phyloP scores from a whole-genome alignment of 176 grass and related monocot genomes.

The Aegilops speltoides region DNA sequence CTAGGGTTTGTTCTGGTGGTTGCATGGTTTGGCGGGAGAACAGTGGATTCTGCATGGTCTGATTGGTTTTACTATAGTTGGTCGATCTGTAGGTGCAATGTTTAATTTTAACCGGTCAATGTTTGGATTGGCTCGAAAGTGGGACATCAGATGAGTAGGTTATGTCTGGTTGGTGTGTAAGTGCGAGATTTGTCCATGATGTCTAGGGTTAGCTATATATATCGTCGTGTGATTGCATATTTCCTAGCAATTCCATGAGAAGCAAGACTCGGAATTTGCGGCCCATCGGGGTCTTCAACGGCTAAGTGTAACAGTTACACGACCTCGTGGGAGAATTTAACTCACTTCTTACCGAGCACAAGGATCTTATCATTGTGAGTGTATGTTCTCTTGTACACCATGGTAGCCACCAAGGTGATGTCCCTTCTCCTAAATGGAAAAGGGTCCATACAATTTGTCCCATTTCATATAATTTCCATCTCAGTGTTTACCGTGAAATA shows the following conservation, averaged over 20 bases:
- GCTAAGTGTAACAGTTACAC: neutral
- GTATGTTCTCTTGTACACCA: neutral
- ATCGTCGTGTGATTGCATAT: neutral
- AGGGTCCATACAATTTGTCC: neutral
- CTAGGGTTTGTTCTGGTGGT: no score
- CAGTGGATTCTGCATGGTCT: no score
- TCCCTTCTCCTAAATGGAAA: no score
- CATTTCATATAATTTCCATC: neutral
- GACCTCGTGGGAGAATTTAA: neutral
- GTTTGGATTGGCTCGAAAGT: no score
- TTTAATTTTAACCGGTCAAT: no score
- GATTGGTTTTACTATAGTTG: no score
- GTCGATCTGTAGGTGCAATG: no score
- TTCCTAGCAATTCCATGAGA: neutral
- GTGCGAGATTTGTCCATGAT: neutral
- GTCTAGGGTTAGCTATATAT: neutral
- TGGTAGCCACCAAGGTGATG: no score
- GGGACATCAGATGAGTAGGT: neutral
- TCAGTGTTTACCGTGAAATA: neutral
- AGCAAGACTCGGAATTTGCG: neutral
- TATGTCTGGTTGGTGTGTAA: neutral
- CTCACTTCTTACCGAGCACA: neutral
- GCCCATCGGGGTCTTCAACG: fast-evolving
- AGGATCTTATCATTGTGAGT: neutral
- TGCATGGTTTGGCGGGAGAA: no score